Evolutionary conservation across 2,329 filamentous ascomycete genomes (phyloP).

Genomic region (Sphaerulina musiva): DNA sequence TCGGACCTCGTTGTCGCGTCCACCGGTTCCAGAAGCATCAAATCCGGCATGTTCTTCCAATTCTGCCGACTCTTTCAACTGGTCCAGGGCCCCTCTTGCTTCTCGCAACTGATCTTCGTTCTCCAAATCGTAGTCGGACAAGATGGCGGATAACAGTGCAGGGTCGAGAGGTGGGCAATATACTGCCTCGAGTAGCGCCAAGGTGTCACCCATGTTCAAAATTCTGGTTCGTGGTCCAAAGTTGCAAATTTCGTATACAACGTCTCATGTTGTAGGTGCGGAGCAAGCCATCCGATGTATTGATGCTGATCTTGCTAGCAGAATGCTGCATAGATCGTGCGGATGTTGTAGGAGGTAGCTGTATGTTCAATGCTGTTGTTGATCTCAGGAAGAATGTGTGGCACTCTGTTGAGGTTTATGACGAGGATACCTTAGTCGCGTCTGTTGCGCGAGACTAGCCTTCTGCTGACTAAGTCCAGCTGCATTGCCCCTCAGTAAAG

Average conservation of each 20-base stretch:
- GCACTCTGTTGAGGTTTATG: too few relatives aligned
- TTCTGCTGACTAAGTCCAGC: too few relatives aligned
- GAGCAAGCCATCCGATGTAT: background rate
- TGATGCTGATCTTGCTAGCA: background rate
- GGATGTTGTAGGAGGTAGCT: background rate
- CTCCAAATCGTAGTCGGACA: constrained; percentile 63
- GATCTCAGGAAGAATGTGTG: too few relatives aligned
- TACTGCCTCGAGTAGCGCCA: constrained; percentile 49
- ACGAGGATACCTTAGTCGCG: too few relatives aligned
- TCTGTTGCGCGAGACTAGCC: too few relatives aligned
- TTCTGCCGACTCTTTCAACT: constrained; percentile 57
- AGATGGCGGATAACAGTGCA: constrained; percentile 67
- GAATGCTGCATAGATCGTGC: background rate
- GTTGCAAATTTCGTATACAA: background rate
- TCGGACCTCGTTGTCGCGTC: constrained; percentile 28
- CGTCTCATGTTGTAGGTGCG: background rate
- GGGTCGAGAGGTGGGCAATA: constrained; percentile 72
- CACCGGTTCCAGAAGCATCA: constrained; percentile 66
- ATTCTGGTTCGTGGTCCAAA: background rate
- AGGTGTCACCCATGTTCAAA: constrained; percentile 27
- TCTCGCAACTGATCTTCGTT: constrained; percentile 47
- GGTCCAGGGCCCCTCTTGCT: constrained; percentile 56
- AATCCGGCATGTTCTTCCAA: constrained; percentile 63
- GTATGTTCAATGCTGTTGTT: background rate
- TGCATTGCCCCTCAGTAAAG: too few relatives aligned